Percentiles rank a stretch among this genome's conserved stretches.
Evolutionary conservation across 495 filamentous ascomycete species (phyloP).

Genomic region (Podospora australis): DNA sequence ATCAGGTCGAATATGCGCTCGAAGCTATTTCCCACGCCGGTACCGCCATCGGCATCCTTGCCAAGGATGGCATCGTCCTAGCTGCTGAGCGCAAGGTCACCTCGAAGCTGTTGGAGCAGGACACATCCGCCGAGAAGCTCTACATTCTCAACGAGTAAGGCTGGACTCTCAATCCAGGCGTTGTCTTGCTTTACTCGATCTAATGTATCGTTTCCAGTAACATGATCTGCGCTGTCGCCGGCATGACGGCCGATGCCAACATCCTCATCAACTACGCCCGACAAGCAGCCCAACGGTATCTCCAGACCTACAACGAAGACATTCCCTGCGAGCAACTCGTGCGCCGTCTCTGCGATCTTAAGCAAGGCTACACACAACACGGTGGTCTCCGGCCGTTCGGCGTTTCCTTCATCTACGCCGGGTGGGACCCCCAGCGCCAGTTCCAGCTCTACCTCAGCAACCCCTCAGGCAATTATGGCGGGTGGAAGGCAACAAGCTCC

Average conservation of each 20-base stretch:
- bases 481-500: conserved; percentile 97
- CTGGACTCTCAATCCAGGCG: neutral
- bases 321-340: conserved; percentile 99
- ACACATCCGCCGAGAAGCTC: conserved; percentile 98
- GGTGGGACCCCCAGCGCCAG: conserved; percentile 87
- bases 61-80: conserved; percentile 96
- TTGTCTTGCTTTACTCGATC: neutral
- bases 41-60: conserved; percentile 91
- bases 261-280: conserved; percentile 99
- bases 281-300: conserved; percentile 91
- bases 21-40: conserved; percentile 98
- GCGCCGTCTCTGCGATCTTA: conserved; percentile 91
- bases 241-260: conserved; percentile 99
- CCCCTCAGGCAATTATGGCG: conserved; percentile 98
- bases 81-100: conserved; percentile 99
- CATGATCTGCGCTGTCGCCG: conserved; percentile 99
- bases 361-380: conserved; percentile 99
- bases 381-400: conserved; percentile 96
- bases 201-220: conserved; percentile 54
- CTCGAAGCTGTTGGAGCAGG: conserved; percentile 97
- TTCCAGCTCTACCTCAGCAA: conserved; percentile 99
- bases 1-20: conserved; percentile 98
- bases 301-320: conserved; percentile 98
- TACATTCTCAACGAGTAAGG: conserved; percentile 97
- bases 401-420: conserved; percentile 99